Evolutionary conservation across 768 basidiomycete genomes (phyloP).

Genomic region (Tubosaeta brunneosetosa): DNA sequence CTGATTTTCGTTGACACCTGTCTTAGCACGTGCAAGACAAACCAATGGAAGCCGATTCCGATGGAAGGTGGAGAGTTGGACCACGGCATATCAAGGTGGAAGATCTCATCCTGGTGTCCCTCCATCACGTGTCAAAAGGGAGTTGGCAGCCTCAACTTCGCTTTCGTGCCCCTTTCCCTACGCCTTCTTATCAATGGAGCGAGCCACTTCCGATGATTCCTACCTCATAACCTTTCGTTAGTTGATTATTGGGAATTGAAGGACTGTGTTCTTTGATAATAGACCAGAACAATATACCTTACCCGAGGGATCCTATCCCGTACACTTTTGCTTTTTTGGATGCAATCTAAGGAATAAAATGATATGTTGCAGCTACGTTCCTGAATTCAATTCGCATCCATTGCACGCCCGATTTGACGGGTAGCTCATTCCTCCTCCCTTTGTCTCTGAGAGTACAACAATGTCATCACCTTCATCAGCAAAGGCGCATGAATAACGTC

Average conservation of each 20-base stretch:
- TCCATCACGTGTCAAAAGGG: constrained; percentile 80
- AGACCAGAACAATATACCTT: neutral
- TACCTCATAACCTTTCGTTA: constrained; percentile 1
- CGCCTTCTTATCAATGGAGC: neutral
- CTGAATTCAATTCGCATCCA: too few species aligned
- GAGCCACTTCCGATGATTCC: neutral
- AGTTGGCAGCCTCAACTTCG: constrained; percentile 79
- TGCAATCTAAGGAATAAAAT: too few species aligned
- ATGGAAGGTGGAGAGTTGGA: constrained; percentile 62
- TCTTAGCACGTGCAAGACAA: constrained; percentile 45
- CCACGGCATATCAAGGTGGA: constrained; percentile 52
- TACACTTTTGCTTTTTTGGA: neutral
- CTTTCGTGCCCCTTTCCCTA: constrained; percentile 26
- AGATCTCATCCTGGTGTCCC: constrained; percentile 68
- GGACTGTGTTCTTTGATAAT: neutral
- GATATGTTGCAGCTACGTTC: too few species aligned
- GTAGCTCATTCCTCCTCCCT: too few species aligned
- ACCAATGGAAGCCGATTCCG: constrained; percentile 61
- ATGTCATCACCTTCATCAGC: too few species aligned
- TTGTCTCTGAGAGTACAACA: too few species aligned
- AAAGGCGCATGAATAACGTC: too few species aligned
- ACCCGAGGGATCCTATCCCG: neutral
- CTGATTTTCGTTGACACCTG: constrained; percentile 4
- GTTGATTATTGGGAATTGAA: neutral
- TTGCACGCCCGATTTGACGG: too few species aligned